These are phyloP conservation scores for Farysia itapuensis DNA, from an alignment of 1,284 basidiomycete genomes.

Conservation along the genomic window DNA sequence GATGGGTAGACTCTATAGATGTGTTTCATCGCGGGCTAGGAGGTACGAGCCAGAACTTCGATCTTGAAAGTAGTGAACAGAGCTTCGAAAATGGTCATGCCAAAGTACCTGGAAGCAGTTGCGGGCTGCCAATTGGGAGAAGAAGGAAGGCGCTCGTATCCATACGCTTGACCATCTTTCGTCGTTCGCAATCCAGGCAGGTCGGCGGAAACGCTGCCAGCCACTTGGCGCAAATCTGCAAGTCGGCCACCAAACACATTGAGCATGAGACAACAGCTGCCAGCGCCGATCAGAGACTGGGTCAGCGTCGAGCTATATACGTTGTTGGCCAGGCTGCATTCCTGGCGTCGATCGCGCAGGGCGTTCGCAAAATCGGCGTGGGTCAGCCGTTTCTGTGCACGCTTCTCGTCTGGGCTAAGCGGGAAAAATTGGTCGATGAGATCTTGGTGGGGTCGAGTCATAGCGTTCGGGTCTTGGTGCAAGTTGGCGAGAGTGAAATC, in stretches of 20 bases:
- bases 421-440: constrained; percentile 37
- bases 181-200: constrained; percentile 14
- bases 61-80: constrained; percentile 31
- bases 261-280: constrained; percentile 35
- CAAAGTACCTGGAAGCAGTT: constrained; percentile 14
- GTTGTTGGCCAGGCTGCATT: constrained; percentile 11
- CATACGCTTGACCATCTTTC: constrained; percentile 9
- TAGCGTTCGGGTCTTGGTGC: constrained; percentile 10
- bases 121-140: constrained; percentile 21
- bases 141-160: constrained; percentile 24
- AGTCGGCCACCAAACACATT: constrained; percentile 26
- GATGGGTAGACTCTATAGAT: too few species aligned
- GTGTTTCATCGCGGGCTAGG: too few species aligned
- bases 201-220: constrained; percentile 11
- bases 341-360: constrained; percentile 10
- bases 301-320: constrained; percentile 23
- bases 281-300: constrained; percentile 22
- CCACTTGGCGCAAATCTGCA: constrained; percentile 25
- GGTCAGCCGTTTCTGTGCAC: constrained; percentile 3
- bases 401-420: too few species aligned
- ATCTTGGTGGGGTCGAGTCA: constrained; percentile 28
- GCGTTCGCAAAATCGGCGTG: constrained; percentile 23
- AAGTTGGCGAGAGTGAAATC: constrained; percentile 22
- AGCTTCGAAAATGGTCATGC: constrained; percentile 30
- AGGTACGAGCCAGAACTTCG: constrained; percentile 13